Base-by-base conservation (phyloP, 306 rosid species). In the Rosa persica region DNA sequence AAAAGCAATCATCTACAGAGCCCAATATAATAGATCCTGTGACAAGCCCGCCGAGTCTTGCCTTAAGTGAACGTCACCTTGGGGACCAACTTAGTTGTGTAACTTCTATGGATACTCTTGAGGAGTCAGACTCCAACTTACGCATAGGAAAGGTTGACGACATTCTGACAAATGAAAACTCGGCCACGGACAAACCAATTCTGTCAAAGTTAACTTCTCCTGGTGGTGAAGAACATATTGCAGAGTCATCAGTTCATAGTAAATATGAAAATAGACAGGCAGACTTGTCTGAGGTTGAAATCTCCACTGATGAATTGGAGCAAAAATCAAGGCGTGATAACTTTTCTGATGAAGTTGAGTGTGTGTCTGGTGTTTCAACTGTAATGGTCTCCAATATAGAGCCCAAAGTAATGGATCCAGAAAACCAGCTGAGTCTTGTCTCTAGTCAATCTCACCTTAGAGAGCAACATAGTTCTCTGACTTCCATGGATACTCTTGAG, bases 341-440 rank as follows among this genome's bases (percentile, higher is more conserved):
- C 78, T 46, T 46, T 42, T 48, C 46, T 38, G 77, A 54, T 70
- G 77, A 46, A 61, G 40, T 73, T 76, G 43, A 49, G 66, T 48
- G 38, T 44, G 54, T 60, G 70, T 69, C 79, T 22, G 66, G 66
- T 25, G 66, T 60, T 60, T 61, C 67, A 61, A 61, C 38, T 61
- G 38, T 61, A 61, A 25, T 61, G 67, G 67, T 61, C 20, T 61
- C 67, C 67, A 61, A 55, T 52, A 78, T 51, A 42, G 86, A 81
- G 64, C 76, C 83, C 65, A 64, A 62, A 77, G 76, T 42, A 38
- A 75, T 46, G 83, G 81, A 76, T 86, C 81, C 47, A 67, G 72
- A 68, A 54, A 70, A 79, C 49, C 81, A 76, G 83, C 86, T 72
- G 66, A 78, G 27, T 79, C 75, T 64, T 79, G 80, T 60, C 65